Evolutionary conservation across 176 grass and related monocot genomes (phyloP).

Genomic region (Aegilops sharonensis): DNA sequence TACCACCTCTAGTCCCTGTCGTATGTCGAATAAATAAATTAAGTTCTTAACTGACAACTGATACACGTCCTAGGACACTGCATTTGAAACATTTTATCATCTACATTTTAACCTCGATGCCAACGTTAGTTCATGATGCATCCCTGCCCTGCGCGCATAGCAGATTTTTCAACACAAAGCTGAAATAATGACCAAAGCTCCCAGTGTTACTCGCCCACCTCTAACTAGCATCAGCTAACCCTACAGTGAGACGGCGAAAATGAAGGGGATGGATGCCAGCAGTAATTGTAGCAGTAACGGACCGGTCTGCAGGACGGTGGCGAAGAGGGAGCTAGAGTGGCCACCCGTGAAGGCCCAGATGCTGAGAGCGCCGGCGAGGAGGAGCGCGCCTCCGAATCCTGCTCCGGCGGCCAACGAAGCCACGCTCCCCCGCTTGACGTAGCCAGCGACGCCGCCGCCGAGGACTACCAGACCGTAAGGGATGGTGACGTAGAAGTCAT

Average conservation of each 20-base stretch:
- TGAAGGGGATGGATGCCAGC: neutral
- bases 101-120: neutral
- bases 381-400: conserved; percentile 58
- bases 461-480: conserved; percentile 64
- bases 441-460: conserved; percentile 60
- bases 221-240: neutral
- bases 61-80: neutral
- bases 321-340: conserved; percentile 46
- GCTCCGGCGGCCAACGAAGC: conserved; percentile 62
- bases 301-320: conserved; percentile 74
- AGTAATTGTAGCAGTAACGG: neutral
- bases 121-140: neutral
- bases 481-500: conserved; percentile 88
- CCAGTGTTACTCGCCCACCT: neutral
- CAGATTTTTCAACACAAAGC: neutral
- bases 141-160: neutral
- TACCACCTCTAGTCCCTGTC: neutral
- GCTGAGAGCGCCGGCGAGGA: conserved; percentile 74
- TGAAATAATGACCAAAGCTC: neutral
- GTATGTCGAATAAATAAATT: neutral
- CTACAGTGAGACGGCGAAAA: neutral
- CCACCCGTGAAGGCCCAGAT: conserved; percentile 50
- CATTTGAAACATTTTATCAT: neutral
- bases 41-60: neutral
- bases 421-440: conserved; percentile 47